These are phyloP conservation scores for Puya raimondii DNA, from an alignment of 176 grass and related monocot genomes.

Conservation along the genomic window DNA sequence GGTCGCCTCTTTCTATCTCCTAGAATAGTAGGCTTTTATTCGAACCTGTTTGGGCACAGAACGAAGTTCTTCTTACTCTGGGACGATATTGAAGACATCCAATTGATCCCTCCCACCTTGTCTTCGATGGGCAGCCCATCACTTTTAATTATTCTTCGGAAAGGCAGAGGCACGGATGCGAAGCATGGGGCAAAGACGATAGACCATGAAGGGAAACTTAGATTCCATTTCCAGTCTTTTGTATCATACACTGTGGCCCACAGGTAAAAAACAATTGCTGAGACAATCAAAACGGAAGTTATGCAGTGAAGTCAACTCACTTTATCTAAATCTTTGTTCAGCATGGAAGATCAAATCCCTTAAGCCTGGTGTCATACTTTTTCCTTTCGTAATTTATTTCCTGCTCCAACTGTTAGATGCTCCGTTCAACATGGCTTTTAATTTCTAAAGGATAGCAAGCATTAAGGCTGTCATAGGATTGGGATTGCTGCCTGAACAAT, in stretches of 20 bases:
- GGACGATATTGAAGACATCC: constrained; percentile 96
- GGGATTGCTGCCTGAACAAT: too few species aligned
- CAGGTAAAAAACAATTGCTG: constrained; percentile 37
- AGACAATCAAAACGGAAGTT: neutral
- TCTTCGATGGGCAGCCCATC: constrained; percentile 79
- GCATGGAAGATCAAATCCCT: neutral
- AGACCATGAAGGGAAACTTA: constrained; percentile 68
- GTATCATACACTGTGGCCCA: constrained; percentile 69
- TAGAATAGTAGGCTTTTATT: constrained; percentile 93
- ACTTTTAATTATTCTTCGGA: constrained; percentile 65
- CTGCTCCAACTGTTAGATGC: neutral
- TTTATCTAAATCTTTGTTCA: neutral
- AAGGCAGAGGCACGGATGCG: constrained; percentile 77
- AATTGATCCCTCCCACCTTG: constrained; percentile 52
- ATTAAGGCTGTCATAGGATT: neutral
- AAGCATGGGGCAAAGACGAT: constrained; percentile 70
- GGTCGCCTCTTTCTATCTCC: constrained; percentile 91
- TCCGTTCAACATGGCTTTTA: neutral
- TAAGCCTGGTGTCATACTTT: neutral
- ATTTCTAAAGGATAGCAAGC: neutral
- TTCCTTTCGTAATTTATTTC: constrained; percentile 1
- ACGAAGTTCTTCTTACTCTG: constrained; percentile 99
- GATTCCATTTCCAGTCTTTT: constrained; percentile 94
- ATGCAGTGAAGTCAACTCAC: neutral
- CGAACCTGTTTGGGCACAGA: constrained; percentile 88